These are phyloP conservation scores for Ustulina deusta DNA, from an alignment of 2,329 filamentous ascomycete species.

Conservation along the genomic window DNA sequence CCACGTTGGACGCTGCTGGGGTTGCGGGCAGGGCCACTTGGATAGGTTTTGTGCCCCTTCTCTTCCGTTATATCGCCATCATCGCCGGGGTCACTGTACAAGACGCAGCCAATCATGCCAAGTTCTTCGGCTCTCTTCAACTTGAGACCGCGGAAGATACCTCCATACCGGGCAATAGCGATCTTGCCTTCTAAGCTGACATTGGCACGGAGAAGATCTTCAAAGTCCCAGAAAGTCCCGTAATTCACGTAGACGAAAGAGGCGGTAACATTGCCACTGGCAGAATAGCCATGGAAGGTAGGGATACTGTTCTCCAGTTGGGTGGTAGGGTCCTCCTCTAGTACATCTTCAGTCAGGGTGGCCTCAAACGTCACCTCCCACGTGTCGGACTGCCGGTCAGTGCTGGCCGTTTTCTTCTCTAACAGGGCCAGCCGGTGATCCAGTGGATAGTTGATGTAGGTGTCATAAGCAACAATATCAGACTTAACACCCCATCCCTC, in stretches of 20 bases:
- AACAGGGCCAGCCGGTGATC: constrained; percentile 77
- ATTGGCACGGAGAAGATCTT: constrained; percentile 81
- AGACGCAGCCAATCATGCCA: constrained; percentile 85
- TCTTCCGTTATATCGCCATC: constrained; percentile 84
- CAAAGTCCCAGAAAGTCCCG: constrained; percentile 86
- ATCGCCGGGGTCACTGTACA: constrained; percentile 91
- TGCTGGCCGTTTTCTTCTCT: constrained; percentile 58
- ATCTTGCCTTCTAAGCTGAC: constrained; percentile 86
- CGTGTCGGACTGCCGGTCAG: constrained; percentile 48
- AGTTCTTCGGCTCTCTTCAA: constrained; percentile 92
- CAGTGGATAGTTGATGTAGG: constrained; percentile 82
- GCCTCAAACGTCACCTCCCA: constrained; percentile 82
- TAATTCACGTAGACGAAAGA: constrained; percentile 92
- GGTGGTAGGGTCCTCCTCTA: constrained; percentile 85
- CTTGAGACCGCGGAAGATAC: constrained; percentile 89
- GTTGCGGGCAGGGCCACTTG: constrained; percentile 86
- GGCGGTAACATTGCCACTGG: constrained; percentile 89
- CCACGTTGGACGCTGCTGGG: constrained; percentile 91
- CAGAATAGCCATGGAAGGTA: constrained; percentile 95
- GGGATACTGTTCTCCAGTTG: constrained; percentile 79
- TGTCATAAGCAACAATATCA: constrained; percentile 76
- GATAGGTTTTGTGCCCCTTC: constrained; percentile 84
- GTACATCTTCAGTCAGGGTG: constrained; percentile 82
- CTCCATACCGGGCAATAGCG: constrained; percentile 85
- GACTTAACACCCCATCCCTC: constrained; percentile 75